Evolutionary conservation across 495 filamentous ascomycete species (phyloP).

Genomic region (Arthonia radiata): DNA sequence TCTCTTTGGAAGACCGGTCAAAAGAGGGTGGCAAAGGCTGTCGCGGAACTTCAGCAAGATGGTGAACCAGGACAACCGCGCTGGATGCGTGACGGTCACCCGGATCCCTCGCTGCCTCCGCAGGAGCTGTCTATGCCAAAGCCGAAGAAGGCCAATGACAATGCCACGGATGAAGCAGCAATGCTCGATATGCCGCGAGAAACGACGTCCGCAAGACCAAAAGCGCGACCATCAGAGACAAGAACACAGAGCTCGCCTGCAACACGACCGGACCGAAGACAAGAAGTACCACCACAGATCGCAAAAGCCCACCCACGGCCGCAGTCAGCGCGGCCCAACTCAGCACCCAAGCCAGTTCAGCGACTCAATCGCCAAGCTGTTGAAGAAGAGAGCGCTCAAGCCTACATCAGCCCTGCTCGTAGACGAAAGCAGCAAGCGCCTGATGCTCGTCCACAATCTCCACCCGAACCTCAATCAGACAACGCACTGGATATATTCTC

Average conservation of each 20-base stretch:
- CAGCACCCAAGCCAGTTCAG: constrained; percentile 8
- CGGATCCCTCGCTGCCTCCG: constrained; percentile 11
- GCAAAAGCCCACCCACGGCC: not conserved
- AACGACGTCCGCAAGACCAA: constrained; percentile 7
- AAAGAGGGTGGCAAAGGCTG: constrained; percentile 85
- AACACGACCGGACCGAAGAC: constrained; percentile 4
- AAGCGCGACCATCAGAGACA: constrained; percentile 1
- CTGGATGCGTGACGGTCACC: constrained; percentile 63
- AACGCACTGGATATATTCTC: no score
- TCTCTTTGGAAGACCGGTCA: constrained; percentile 81
- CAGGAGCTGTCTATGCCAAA: no score
- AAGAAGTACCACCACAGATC: no score
- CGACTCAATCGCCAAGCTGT: constrained; percentile 41
- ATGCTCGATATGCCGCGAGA: constrained; percentile 24
- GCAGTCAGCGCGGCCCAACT: constrained; percentile 9
- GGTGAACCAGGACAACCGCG: constrained; percentile 66
- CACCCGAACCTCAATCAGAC: constrained; percentile 3
- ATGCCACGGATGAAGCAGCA: constrained; percentile 67
- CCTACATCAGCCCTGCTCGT: constrained; percentile 75
- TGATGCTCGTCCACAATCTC: constrained; percentile 3
- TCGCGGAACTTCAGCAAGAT: constrained; percentile 69
- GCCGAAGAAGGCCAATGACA: constrained; percentile 8
- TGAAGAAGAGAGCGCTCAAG: constrained; percentile 62
- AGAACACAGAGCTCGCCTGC: constrained; percentile 1
- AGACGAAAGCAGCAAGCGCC: no score